Evolutionary conservation across 768 basidiomycete species (phyloP).

Genomic region (Suillus variegatus): DNA sequence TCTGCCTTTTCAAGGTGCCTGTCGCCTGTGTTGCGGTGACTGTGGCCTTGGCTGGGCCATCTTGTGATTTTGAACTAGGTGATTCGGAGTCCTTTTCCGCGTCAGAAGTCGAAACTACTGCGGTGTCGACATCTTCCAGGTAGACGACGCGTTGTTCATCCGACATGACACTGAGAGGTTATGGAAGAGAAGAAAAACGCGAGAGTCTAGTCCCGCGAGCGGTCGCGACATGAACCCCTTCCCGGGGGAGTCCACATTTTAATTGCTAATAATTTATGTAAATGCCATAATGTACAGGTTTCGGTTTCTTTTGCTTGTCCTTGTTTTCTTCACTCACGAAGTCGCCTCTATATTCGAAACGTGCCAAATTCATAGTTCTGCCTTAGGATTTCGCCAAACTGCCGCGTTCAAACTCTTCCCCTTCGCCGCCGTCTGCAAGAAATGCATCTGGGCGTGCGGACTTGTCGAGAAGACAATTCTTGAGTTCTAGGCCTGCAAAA

Average conservation of each 20-base stretch:
- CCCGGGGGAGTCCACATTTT: neutral
- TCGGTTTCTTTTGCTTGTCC: conserved; percentile 7
- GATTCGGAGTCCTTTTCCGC: conserved; percentile 14
- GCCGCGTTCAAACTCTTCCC: conserved; percentile 79
- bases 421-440: conserved; percentile 66
- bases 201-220: neutral
- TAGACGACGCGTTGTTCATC: conserved; percentile 36
- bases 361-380: conserved; percentile 3
- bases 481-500: conserved; percentile 29
- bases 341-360: neutral
- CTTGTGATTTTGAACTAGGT: conserved; percentile 26
- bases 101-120: conserved; percentile 13
- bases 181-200: conserved; percentile 9
- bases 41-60: conserved; percentile 10
- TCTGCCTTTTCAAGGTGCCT: conserved; percentile 52
- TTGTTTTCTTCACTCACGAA: neutral
- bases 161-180: conserved; percentile 21
- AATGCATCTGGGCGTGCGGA: conserved; percentile 55
- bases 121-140: conserved; percentile 45
- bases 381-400: conserved; percentile 47
- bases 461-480: conserved; percentile 37
- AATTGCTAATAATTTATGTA: neutral
- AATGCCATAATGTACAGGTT: neutral
- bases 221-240: neutral
- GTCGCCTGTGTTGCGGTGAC: conserved; percentile 21